Base-by-base conservation (phyloP, 2,329 filamentous ascomycete genomes). In the Diaporthe velutina region DNA sequence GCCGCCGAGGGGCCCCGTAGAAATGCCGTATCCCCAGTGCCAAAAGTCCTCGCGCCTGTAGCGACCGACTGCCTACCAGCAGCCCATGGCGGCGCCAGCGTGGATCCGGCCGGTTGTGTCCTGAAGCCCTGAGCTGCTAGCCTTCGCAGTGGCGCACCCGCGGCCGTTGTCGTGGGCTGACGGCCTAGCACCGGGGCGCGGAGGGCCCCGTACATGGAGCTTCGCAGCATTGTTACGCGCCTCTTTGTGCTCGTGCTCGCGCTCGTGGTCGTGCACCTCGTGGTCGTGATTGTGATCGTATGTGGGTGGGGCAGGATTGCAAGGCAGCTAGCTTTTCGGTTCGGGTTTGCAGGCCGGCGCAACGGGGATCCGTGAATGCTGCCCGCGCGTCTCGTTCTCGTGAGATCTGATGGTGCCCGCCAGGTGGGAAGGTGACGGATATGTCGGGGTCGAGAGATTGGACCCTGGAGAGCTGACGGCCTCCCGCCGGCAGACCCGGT, bases 131-230 rank as follows among this genome's bases (percentile, higher is more conserved):
- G 72, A 28, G 67, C 40, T 33, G 60, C 74, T 8, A 74, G 42
- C n/a, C 58, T 61, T 30, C 66, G 67, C 45, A 74, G 52, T 5
- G 72, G 55, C 1, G 74, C 70, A 5, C 42, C 57, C 4, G 64
- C 28, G 17, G 42, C n/a, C 17, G 30, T 64, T 12, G 61, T 55
- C n/a, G 55, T 57, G 38, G 74, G 42, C 52, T 74, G 71, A 9
- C 68, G 67, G 50, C 60, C 58, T 30, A 64, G 33, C 25, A 55
- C 42, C n/a, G 74, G 35, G 58, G 68, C 28, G 22, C 74, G 74
- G 35, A 71, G 42, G 30, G 72, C 60, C 48, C 72, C 57, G 33
- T 48, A 17, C 45, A 64, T 38, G 33, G 55, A 57, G 70, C 33
- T 38, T 52, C 70, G 70, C 45, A 71, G 35, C 70, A 71, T 71